Percentiles rank a stretch among this genome's conserved stretches.
Evolutionary conservation across 805 yeast genomes (phyloP).

Genomic region (Lipomyces sp.): DNA sequence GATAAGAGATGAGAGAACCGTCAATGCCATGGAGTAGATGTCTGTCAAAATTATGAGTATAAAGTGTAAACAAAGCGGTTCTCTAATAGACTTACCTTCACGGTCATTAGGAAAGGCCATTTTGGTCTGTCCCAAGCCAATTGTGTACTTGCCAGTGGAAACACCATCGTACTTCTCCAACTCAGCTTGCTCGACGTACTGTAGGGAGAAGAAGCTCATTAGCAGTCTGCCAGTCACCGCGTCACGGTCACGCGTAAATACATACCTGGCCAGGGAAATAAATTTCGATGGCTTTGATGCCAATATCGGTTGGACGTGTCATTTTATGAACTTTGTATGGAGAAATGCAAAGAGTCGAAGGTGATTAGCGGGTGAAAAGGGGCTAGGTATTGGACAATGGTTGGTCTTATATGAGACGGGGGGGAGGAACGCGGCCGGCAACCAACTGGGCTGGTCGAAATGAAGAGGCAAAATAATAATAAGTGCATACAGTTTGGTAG

Average conservation of each 20-base stretch:
- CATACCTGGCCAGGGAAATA: conserved; percentile 79
- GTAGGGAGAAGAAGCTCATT: conserved; percentile 14
- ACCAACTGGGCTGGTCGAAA: neutral
- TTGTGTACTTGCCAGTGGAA: conserved; percentile 94
- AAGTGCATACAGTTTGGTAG: neutral
- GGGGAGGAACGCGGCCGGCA: neutral
- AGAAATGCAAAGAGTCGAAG: neutral
- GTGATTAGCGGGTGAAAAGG: neutral
- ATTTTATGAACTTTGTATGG: conserved; percentile 7
- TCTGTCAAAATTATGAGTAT: conserved; percentile 50
- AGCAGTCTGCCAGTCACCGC: neutral
- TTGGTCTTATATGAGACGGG: neutral
- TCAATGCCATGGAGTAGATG: conserved; percentile 89
- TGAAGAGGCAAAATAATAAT: neutral
- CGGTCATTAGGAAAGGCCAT: conserved; percentile 97
- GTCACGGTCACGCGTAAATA: conserved; percentile 27
- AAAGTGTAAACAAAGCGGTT: neutral
- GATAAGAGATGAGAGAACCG: conserved; percentile 79
- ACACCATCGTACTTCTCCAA: conserved; percentile 84
- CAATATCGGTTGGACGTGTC: conserved; percentile 75
- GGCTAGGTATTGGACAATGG: neutral
- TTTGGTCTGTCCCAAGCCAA: conserved; percentile 97
- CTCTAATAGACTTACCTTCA: conserved; percentile 51
- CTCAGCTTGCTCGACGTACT: conserved; percentile 83
- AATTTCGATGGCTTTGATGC: conserved; percentile 94